A percentile compares a stretch with the other conserved stretches of the same genome.
These are phyloP conservation scores for Herpomyces periplanetae DNA, from an alignment of 2,329 filamentous ascomycete genomes.

Conservation along the genomic window DNA sequence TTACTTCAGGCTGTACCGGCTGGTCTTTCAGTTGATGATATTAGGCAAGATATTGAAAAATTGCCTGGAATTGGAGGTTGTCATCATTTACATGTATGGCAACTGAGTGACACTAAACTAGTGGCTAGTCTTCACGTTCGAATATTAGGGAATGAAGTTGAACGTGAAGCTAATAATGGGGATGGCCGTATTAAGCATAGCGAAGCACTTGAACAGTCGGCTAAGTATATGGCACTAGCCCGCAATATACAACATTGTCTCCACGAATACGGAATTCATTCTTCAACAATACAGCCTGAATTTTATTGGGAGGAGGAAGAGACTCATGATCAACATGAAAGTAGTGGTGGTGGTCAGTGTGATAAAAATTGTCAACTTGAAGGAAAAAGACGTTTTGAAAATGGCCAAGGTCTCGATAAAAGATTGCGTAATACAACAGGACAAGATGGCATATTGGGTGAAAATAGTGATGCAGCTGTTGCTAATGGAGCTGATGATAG, in stretches of 20 bases:
- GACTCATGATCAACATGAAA: no score
- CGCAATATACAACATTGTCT: conserved; percentile 47
- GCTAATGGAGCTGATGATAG: no score
- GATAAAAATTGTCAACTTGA: no score
- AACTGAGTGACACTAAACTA: conserved; percentile 70
- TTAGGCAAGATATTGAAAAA: conserved; percentile 55
- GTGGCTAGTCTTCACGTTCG: conserved; percentile 72
- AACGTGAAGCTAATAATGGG: no score
- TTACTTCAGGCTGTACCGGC: conserved; percentile 73
- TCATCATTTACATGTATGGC: conserved; percentile 92
- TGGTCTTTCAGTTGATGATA: conserved; percentile 51
- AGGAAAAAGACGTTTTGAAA: no score
- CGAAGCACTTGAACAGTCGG: conserved; percentile 21
- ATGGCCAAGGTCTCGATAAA: no score
- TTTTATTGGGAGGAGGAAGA: no score
- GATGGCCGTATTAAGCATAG: conserved; percentile 34
- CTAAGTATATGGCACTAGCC: conserved; percentile 73
- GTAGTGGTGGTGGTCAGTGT: no score
- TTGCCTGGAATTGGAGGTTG: conserved; percentile 58
- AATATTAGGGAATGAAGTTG: no score
- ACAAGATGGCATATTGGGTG: no score
- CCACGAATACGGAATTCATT: conserved; percentile 83
- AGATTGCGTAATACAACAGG: no score
- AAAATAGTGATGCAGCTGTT: no score
- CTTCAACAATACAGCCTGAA: conserved; percentile 84